Evolutionary conservation across 306 rosid species (phyloP), one percentile per base, ranked within the genome.

Genomic region (Pterocarpus santalinus): DNA sequence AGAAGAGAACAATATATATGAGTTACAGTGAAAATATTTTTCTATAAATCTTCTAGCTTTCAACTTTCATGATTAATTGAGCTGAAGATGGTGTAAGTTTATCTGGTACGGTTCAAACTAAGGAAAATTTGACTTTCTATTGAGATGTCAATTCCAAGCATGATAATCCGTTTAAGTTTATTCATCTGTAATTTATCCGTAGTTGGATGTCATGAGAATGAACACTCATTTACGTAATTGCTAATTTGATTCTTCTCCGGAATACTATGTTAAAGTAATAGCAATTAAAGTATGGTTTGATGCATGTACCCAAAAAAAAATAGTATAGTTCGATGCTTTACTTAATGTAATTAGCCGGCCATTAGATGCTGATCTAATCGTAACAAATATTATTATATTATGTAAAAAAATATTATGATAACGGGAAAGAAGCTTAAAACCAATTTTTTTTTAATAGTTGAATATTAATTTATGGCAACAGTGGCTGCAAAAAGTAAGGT

Each of bases 261-360:
- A 75, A 75, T 58, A 68, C 34, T 28, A 5, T 4, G 77, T 60
- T 46, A 76, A 61, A 70, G 77, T 34, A 69, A 69, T 49, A 62
- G 68, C 76, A 47, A 57, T 32, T 51, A 73, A 68, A 68, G 71
- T 72, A 16, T 30, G 34, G 44, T 56, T 41, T 64, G 80, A 63
- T 63, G 72, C 80, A 76, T 63, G 72, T 49, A 51, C 72, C 72
- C 10, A 17, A 65, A 11, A 76, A 66, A 49, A 69, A 14, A n/a
- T 14, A 53, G 73, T 65, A 15, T 32, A 4, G 64, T 56, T 32
- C 9, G 78, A 77, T 64, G 75, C 75, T 53, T 69, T 70, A 52
- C 69, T 76, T 82, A 39, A 46, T 44, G 43, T 62, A 38, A 38
- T 51, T 33, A 44, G 58, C 13, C 34, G 39, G 17, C 57, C 28